Percentiles rank a stretch among this genome's conserved stretches.
These are phyloP conservation scores for Tricholoma sp. DNA, from an alignment of 768 basidiomycete genomes.

Conservation along the genomic window DNA sequence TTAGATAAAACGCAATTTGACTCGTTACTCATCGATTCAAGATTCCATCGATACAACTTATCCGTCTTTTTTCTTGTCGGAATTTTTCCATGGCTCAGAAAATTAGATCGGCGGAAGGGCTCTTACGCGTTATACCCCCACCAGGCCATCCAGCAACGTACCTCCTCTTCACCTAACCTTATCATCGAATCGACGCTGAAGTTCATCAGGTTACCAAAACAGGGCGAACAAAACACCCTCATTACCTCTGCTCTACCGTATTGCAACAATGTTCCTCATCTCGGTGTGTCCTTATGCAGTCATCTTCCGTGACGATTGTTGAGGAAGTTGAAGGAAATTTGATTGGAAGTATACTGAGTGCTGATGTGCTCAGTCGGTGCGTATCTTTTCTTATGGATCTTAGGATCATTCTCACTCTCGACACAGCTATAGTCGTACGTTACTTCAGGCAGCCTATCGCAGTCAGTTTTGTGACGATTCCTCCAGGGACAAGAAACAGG, in stretches of 20 bases:
- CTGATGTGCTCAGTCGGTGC: constrained; percentile 93
- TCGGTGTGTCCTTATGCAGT: constrained; percentile 49
- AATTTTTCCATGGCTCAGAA: constrained; percentile 42
- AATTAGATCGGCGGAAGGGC: constrained; percentile 44
- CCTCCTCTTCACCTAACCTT: constrained; percentile 13
- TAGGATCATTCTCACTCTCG: background rate
- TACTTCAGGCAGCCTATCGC: background rate
- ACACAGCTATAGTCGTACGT: constrained; percentile 54
- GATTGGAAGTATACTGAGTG: constrained; percentile 94
- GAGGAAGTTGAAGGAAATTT: constrained; percentile 58
- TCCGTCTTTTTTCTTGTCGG: background rate
- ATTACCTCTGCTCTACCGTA: constrained; percentile 96
- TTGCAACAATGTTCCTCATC: constrained; percentile 96
- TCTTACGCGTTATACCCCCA: constrained; percentile 45
- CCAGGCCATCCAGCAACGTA: constrained; percentile 52
- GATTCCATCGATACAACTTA: constrained; percentile 2
- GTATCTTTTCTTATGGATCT: constrained; percentile 21
- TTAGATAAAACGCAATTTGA: background rate
- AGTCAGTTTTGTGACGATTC: background rate
- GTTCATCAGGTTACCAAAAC: constrained; percentile 54
- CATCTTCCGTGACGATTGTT: constrained; percentile 7
- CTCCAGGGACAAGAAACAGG: constrained; percentile 70
- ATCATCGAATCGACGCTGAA: constrained; percentile 9
- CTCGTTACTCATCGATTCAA: background rate
- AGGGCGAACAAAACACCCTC: constrained; percentile 82